Conservation (phyloP, 2,329 filamentous ascomycete species). For the Blastomyces gilchristii region DNA sequence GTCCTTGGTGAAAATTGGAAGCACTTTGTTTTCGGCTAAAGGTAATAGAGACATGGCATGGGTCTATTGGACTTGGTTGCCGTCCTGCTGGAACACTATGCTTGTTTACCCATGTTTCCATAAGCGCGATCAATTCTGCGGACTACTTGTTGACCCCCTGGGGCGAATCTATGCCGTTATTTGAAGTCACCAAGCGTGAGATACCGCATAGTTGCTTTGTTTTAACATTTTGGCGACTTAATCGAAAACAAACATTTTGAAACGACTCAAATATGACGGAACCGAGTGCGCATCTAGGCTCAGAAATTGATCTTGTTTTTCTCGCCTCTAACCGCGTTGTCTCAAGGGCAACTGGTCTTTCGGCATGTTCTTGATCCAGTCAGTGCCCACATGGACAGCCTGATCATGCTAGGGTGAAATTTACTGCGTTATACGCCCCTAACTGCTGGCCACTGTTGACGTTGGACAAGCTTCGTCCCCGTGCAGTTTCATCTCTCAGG, state of each 20-base stretch:
- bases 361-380: neutral
- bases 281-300: neutral
- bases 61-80: neutral
- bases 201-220: neutral
- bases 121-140: neutral
- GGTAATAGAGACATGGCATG: neutral
- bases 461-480: neutral
- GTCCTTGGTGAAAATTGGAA: conserved; percentile 65
- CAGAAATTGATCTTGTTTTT: neutral
- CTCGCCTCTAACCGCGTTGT: neutral
- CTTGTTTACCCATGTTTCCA: neutral
- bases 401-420: neutral
- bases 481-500: conserved; percentile 1
- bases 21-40: conserved; percentile 58
- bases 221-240: neutral
- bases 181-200: neutral
- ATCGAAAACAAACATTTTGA: neutral
- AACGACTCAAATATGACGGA: neutral
- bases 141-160: neutral
- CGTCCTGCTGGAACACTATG: neutral
- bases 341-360: neutral
- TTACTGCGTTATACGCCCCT: neutral
- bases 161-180: neutral
- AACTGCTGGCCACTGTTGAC: neutral
- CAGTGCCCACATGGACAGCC: neutral